Evolutionary conservation across 2,329 filamentous ascomycete genomes (phyloP), one percentile per base, ranked within the genome.

Genomic region (Colletotrichum sidae): DNA sequence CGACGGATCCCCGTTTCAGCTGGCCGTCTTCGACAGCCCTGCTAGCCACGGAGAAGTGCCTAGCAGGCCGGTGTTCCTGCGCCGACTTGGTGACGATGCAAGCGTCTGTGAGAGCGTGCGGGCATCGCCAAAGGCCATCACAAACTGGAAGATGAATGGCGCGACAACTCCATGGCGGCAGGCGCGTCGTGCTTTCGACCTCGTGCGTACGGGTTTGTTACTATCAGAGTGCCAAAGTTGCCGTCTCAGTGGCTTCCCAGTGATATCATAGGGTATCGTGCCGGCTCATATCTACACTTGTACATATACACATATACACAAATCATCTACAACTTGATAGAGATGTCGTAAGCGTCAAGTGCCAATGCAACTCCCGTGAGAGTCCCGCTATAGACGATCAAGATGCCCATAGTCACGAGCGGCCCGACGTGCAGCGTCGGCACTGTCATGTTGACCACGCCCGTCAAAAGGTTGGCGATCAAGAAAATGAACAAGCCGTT

Each of bases 401-500:
- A 77, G 39, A 97, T 88, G 0, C 77, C 89, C 88, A 97, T 92
- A 0, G 94, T 88, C 60, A 81, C 76, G 3, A 85, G 71, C 8
- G 87, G 86, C 5, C 83, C 84, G 68, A 91, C 88, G 74, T 95
- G 86, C 69, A 98, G 79, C 3, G 96, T 99, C 44, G 90, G 90
- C 59, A 98, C 78, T 4, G 90, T 92, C 84, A 99, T 83, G 76
- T 99, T 99, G 58, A 98, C 90, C 13, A 93, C 74, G 0, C 96
- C 96, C 1, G 96, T 99, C 68, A 97, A 78, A 51, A 99, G 78
- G 74, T 99, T 99, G 2, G 96, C 94, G 42, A 94, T 73, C 64
- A 99, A 78, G 74, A 99, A 99, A 1, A 98, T 78, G 1, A 88
- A 88, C 51, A 99, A 81, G 0, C 96, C 94, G 72, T 97, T 97